Base-by-base conservation (phyloP, 305 asterid genomes). In the Fraxinus paxiana region DNA sequence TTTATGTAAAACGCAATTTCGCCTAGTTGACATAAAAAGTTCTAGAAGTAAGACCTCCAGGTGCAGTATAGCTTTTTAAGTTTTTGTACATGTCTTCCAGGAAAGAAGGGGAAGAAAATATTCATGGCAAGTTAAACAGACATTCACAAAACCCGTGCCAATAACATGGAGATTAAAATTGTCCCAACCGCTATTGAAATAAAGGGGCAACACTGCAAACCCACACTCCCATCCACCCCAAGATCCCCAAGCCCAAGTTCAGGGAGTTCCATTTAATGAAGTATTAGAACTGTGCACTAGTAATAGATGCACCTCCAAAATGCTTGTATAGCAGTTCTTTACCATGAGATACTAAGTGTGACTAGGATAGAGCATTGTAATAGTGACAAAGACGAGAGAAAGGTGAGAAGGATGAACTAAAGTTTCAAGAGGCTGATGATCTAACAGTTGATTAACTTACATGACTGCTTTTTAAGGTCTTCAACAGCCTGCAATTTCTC, bases 401-500 rank as follows among this genome's bases (percentile, higher is more conserved):
- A 65, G 73, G 15, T 56, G 61, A 43, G 75, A 75, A 81, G 70
- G n/a, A 73, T 78, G 75, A 43, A 31, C 77, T 76, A 78, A 80
- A 75, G 73, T 73, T 82, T 59, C 54, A 83, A 5, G 31, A 30
- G 75, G 73, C 51, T 59, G 80, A 80, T 33, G 7, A 38, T 73
- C 70, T 35, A 37, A 76, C 37, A 26, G 76, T 12, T 17, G 71
- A 31, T 75, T 35, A 71, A 83, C 91, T 84, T 87, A 95, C 98
- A 87, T 84, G 99, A 90, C 90, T 96, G 98, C 78, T 85, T 90
- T 86, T 94, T 94, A 79, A 96, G 91, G 87, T 96, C 99, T 87
- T 94, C 97, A 86, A 94, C 92, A 38, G 97, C 98, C 89, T 88
- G 95, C 74, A 96, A 89, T 89, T 91, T 89, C 86, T 94, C 99